Percentiles rank a stretch among this genome's conserved stretches.
phyloP scores from a whole-genome alignment of 441 rosid genomes.

The Breynia disticha region DNA sequence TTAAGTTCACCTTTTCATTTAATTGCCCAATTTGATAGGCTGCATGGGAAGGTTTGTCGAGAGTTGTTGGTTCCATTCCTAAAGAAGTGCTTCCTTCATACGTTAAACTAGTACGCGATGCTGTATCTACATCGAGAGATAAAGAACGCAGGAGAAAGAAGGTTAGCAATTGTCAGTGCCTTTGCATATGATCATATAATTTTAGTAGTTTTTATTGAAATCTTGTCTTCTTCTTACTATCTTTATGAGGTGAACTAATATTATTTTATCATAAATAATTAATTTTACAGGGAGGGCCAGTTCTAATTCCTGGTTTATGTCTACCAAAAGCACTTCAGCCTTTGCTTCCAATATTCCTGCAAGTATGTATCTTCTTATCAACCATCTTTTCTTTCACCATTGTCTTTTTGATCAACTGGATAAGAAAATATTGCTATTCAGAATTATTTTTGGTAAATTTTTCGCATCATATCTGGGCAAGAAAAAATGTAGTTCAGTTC shows the following conservation, averaged over 20 bases:
- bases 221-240: constrained; percentile 7
- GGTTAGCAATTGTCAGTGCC: constrained; percentile 32
- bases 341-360: constrained; percentile 90
- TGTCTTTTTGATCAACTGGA: not conserved
- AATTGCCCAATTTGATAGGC: constrained; percentile 37
- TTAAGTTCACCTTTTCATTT: no score
- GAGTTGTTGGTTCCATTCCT: constrained; percentile 89
- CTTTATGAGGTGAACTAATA: constrained; percentile 12
- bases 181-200: constrained; percentile 1
- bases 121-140: constrained; percentile 92
- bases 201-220: not conserved
- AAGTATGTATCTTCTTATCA: constrained; percentile 36
- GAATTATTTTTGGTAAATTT: no score
- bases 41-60: constrained; percentile 95
- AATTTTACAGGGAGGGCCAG: constrained; percentile 73
- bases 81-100: constrained; percentile 91
- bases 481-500: no score
- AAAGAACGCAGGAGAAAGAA: constrained; percentile 89
- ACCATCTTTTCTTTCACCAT: not conserved
- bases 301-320: constrained; percentile 90
- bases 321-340: constrained; percentile 96
- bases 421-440: no score
- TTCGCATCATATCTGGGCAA: no score
- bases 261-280: not conserved
- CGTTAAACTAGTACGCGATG: constrained; percentile 89